Base-by-base conservation (phyloP, 495 filamentous ascomycete genomes). In the Barbatosphaeria neglecta region DNA sequence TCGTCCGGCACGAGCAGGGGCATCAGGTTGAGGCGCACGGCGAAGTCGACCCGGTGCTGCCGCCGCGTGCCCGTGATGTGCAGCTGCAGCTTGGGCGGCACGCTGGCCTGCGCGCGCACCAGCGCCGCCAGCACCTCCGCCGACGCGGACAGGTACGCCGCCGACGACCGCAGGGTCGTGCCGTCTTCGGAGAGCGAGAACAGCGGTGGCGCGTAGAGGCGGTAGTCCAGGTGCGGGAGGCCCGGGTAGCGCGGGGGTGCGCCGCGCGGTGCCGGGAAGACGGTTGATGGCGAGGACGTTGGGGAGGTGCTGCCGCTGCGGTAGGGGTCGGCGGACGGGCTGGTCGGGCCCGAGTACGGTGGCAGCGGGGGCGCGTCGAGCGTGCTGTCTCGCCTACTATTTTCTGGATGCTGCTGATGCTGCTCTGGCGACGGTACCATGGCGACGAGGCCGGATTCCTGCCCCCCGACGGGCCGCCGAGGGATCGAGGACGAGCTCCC, bases 21-120 rank as follows among this genome's bases (percentile, higher is more conserved):
- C 64, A 78, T 70, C 27, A 75, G 61, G 49, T 78, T 78, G 11
- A 78, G 56, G 50, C 68, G 69, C 45, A 77, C 55, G 39, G 64
- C 62, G 46, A 78, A 77, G 50, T 77, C 73, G 18, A 59, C 37
- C 31, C 51, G 55, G 27, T 50, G n/a, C n/a, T n/a, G 48, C 15
- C 55, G 50, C 13, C 58, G 59, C 19, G 54, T 62, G 20, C 75
- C 75, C 8, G 53, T 48, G 39, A 76, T 67, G 46, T 66, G 66
- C 31, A 77, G 60, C 28, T 66, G 62, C 4, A 68, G 73, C 51
- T 76, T 74, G 22, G 75, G 75, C 8, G 74, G 74, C 1, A 78
- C 55, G 1, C 65, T 66, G 6, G 68, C 62, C 22, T 74, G 68
- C 37, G 57, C 52, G 41, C 68, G 62, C 41, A 78, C 50, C 3